Evolutionary conservation across 176 grass and related monocot genomes (phyloP).

Genomic region (Cenchrus americanus): DNA sequence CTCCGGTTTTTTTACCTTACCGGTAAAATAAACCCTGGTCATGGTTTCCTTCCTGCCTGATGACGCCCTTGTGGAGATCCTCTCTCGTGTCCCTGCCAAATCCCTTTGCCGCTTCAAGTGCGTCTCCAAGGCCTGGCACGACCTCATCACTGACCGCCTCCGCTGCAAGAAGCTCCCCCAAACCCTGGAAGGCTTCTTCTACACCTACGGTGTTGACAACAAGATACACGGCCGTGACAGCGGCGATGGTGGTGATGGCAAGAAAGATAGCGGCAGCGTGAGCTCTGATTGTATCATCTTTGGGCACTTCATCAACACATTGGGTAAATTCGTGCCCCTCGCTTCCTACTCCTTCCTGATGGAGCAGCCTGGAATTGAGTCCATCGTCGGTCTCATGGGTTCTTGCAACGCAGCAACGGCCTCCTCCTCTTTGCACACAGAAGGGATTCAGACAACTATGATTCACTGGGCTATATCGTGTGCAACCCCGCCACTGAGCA

Average conservation of each 20-base stretch:
- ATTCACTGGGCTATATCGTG: not conserved
- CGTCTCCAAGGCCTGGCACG: too few relatives aligned
- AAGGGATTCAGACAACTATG: not conserved
- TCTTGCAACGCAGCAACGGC: slow-evolving; percentile 20
- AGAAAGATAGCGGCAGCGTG: too few relatives aligned
- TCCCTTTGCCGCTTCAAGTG: too few relatives aligned
- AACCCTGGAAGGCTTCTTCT: not conserved
- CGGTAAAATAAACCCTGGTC: too few relatives aligned
- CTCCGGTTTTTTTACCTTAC: too few relatives aligned
- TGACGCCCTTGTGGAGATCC: too few relatives aligned
- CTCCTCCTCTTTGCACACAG: not conserved
- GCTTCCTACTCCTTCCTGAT: not conserved
- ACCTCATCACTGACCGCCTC: too few relatives aligned
- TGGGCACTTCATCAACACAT: not conserved
- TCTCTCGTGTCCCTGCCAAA: too few relatives aligned
- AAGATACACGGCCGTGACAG: not conserved
- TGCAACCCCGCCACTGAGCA: slow-evolving; percentile 21
- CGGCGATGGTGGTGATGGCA: not conserved
- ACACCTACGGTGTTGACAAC: too few relatives aligned
- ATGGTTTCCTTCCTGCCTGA: too few relatives aligned
- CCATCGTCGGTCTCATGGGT: not conserved
- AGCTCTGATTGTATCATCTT: not conserved
- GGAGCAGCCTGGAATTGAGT: not conserved
- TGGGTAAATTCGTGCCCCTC: too few relatives aligned
- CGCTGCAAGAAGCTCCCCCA: too few relatives aligned